Base-by-base conservation (phyloP, 441 rosid species). In the Gossypium davidsonii region DNA sequence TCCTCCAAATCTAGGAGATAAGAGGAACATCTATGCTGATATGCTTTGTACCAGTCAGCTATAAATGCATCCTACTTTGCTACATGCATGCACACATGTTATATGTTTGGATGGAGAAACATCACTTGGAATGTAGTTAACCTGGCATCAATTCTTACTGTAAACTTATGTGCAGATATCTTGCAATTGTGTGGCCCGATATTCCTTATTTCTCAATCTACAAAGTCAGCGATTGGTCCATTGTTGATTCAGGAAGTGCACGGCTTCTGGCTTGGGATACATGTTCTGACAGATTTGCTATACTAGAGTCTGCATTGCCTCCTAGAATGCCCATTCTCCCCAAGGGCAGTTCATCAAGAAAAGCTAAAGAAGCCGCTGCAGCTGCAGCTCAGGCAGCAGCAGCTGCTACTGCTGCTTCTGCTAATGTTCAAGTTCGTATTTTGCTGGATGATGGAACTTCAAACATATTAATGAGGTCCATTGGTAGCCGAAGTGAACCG, bases 361-460 rank as follows among this genome's bases (percentile, higher is more conserved):
- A 80, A 81, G 97, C 99, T 20, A 95, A 82, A 85, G 99, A 91
- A 81, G 98, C 99, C 11, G 99, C 99, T 60, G 99, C 96, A 58
- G 98, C 97, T 8, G 97, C 98, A 68, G 98, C 93, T 71, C 98
- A 93, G 81, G 99, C 98, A 48, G 96, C 96, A 7, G 92, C 92
- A 2, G 99, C 99, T 78, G 98, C 98, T 79, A 78, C 83, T 80
- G 98, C 98, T 79, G 93, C 99, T 81, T 86, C 97, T 75, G 97
- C 99, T 60, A 82, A 87, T 76, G 99, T 95, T 79, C 99, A 95
- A 93, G 98, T 92, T 77, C 99, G 97, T 71, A 93, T 95, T 78
- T 89, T 95, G 82, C 86, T 95, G 80, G 99, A 95, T 83, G 98
- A 95, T 81, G 99, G 99, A 75, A 95, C 98, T 71, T 95, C 99